Conservation (phyloP, 768 basidiomycete species). For the Xanthoconium purpureum region DNA sequence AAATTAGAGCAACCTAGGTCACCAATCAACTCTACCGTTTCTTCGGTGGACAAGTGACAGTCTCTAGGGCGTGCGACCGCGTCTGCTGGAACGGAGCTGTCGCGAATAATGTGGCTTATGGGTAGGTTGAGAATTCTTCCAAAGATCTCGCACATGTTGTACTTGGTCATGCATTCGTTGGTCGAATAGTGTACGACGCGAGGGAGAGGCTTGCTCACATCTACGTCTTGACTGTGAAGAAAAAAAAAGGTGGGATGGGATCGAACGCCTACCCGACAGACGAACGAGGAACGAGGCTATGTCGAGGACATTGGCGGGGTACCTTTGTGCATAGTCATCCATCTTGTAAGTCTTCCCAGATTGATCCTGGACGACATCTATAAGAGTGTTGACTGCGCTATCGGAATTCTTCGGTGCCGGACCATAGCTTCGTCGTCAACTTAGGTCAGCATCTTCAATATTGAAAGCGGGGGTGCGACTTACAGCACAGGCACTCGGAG, state of each 20-base stretch:
- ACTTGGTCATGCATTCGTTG: constrained; percentile 84
- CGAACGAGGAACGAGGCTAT: constrained; percentile 83
- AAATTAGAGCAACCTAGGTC: constrained; percentile 66
- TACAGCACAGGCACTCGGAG: constrained; percentile 89
- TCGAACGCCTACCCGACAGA: constrained; percentile 52
- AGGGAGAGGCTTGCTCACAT: constrained; percentile 29
- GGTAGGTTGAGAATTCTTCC: constrained; percentile 66
- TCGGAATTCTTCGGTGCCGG: constrained; percentile 82
- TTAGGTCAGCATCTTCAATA: background rate
- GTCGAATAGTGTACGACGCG: constrained; percentile 84
- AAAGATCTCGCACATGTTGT: constrained; percentile 84
- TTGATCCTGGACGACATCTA: constrained; percentile 84
- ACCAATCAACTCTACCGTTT: constrained; percentile 67
- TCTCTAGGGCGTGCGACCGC: constrained; percentile 78
- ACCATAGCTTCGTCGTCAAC: constrained; percentile 67
- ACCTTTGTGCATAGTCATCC: constrained; percentile 93
- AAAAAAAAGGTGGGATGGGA: background rate
- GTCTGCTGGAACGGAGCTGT: constrained; percentile 61
- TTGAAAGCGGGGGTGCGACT: constrained; percentile 19
- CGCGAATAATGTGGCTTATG: constrained; percentile 72
- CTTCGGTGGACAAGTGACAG: constrained; percentile 71
- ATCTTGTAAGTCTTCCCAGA: constrained; percentile 88
- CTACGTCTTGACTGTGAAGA: constrained; percentile 28
- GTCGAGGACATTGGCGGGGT: constrained; percentile 88
- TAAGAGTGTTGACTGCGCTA: constrained; percentile 82